phyloP scores from a whole-genome alignment of 2,329 filamentous ascomycete species.

The Mariannaea elegans region DNA sequence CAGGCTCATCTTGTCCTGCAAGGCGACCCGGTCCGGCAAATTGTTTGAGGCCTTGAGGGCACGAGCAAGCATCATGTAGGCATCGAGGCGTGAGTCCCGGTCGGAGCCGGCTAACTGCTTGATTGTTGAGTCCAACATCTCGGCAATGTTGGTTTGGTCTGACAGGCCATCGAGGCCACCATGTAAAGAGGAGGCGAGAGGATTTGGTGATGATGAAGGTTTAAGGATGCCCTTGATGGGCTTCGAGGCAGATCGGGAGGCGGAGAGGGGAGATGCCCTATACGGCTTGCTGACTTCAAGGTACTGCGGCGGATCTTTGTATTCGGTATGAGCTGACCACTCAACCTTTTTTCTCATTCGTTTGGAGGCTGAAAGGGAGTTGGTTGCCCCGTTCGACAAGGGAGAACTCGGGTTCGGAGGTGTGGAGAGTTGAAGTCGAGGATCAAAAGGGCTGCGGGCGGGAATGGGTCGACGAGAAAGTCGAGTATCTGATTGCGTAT shows the following conservation, averaged over 20 bases:
- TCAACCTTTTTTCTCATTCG: conserved; percentile 63
- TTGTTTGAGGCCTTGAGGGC: conserved; percentile 84
- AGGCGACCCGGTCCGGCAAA: conserved; percentile 76
- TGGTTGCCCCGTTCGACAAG: conserved; percentile 50
- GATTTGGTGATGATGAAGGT: conserved; percentile 61
- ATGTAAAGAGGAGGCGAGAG: conserved; percentile 51
- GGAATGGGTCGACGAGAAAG: conserved; percentile 47
- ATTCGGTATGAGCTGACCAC: conserved; percentile 66
- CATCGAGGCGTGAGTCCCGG: conserved; percentile 78
- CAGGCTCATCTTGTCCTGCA: conserved; percentile 78
- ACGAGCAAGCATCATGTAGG: conserved; percentile 81
- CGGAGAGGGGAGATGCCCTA: conserved; percentile 52
- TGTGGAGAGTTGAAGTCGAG: conserved; percentile 54
- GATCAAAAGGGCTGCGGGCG: conserved; percentile 50
- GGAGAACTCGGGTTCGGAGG: conserved; percentile 61
- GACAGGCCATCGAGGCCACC: conserved; percentile 51
- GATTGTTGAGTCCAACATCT: conserved; percentile 86
- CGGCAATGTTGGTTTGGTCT: conserved; percentile 67
- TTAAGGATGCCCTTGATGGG: conserved; percentile 82
- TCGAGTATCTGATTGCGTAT: conserved; percentile 53
- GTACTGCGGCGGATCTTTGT: conserved; percentile 62
- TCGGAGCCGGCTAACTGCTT: conserved; percentile 82
- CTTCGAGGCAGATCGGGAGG: conserved; percentile 51
- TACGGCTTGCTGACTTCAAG: conserved; percentile 47
- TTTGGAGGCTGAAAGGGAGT: conserved; percentile 54